Evolutionary conservation across 1,284 basidiomycete species (phyloP), one percentile per base, ranked within the genome.

Genomic region (Mycena citricolor): DNA sequence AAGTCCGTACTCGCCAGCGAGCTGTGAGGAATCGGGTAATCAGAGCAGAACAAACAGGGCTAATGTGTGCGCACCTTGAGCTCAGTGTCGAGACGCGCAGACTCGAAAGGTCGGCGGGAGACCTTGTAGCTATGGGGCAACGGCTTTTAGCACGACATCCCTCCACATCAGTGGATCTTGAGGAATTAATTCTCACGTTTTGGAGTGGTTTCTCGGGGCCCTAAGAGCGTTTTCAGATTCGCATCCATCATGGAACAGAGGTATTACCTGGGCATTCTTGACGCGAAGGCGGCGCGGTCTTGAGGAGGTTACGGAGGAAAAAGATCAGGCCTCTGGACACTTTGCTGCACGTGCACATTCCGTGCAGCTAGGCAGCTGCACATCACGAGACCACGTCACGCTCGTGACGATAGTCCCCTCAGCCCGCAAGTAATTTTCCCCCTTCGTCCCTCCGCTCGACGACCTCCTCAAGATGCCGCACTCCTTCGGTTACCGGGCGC

Each of bases 401-500:
- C n/a, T 32, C 10, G 20, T 29, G 26, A 29, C 11, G n/a, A 11
- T 29, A 29, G 26, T 29, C 26, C 10, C 26, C 26, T 10, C 10
- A 16, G 19, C 25, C 28, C 31, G 30, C 37, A 12, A 3, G 10
- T 34, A 46, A 16, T 22, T 49, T 49, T 62, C 63, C 54, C 56
- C 60, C 54, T 54, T 59, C 56, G 51, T 57, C 32, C 42, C 41
- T 38, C 42, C 54, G 35, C 48, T 59, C 56, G 54, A 55, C 52
- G 38, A 48, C 42, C 33, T 47, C 71, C 63, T 77, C 83, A 86
- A 83, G 68, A 98, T 97, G 94, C 94, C 95, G 79, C 92, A 98
- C 91, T 97, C 94, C 52, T 97, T 88, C 81, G 95, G 95, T 93
- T 92, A 95, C 81, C 86, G 94, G 69, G 94, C 94, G 86, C 93